Base-by-base conservation (phyloP, 2,329 filamentous ascomycete genomes). In the Septoria petroselini region DNA sequence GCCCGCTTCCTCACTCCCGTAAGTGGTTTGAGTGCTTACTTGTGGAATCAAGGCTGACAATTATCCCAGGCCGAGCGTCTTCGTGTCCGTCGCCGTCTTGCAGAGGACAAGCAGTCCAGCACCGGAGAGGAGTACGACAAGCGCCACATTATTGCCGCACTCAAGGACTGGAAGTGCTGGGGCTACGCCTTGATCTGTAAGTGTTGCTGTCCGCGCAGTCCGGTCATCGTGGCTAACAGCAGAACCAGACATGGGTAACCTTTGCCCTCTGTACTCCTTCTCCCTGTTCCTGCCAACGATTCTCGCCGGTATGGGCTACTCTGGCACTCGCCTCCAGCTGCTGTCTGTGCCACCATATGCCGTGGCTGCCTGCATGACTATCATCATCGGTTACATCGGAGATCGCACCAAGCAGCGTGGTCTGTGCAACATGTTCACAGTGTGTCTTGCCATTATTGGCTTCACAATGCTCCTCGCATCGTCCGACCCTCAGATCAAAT, bases 101-200 rank as follows among this genome's bases (percentile, higher is more conserved):
- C 54, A 9, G 55, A 47, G 21, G 61, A 63, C 52, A 62, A 62
- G 27, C 57, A 62, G 42, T 57, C 56, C 17, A 56, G 52, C 48
- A 54, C 54, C 9, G 54, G 53, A 1, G 60, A 61, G 34, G 55
- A 60, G 14, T 63, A 62, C 49, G 55, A 61, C 29, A 59, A 58
- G 43, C 58, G 55, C 37, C 58, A 62, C 49, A 55, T 62, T 38
- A 53, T 55, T 31, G 58, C 59, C 23, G 56, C 60, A 12, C 40
- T 91, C 11, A 84, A 78, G 51, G 89, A 94, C 64, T 93, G 86
- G 84, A 94, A 94, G 73, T 93, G 85, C 34, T 91, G 83, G 69
- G 73, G 78, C 1, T 85, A 81, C 21, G 29, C 40, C 23, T 9
- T 44, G 23, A 39, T 39, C n/a, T 44, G 23, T 27, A 27, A 27